Base-by-base conservation (phyloP, 352 stramenopile genomes). In the Bremia lactucae region DNA sequence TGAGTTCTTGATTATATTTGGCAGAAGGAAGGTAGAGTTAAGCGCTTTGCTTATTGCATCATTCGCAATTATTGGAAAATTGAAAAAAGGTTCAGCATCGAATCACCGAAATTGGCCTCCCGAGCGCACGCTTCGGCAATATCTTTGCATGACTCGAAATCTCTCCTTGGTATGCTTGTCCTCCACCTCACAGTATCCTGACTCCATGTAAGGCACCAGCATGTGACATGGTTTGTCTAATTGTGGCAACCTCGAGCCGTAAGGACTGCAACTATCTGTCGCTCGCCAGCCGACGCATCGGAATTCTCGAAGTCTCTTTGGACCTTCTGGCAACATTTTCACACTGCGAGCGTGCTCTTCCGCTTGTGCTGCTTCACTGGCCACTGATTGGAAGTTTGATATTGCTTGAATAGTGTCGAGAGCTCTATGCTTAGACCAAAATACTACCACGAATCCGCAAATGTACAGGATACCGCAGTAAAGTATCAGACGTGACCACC, bases 101-200 rank as follows among this genome's bases (percentile, higher is more conserved):
- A 65, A 58, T 23, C 68, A 81, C 14, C 49, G 59, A 48, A 80
- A 76, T 31, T 56, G 46, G 4, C 45, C 44, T 36, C 68, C 48
- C 0, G 36, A 41, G 4, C 34, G 48, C 1, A 79, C 21, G 18
- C 56, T 67, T 22, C 21, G 16, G 49, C 71, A 83, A 33, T 60
- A 55, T 3, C 40, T 31, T 21, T 49, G 26, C 59, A 81, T 69
- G n/a, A 73, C 49, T 25, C 54, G 61, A 26, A 75, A 55, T 19
- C 53, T 51, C 28, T 64, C 46, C 10, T 65, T 66, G 0, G 59
- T 59, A 6, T 36, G 22, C 7, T 31, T 50, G 40, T 78, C 55
- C 26, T 65, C 44, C 23, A 64, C 50, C 31, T 64, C 55, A 11
- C 55, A 64, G 44, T 79, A 85, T 10, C 69, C 72, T 0, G 64